Evolutionary conservation across 768 basidiomycete genomes (phyloP).

Genomic region (Boletus huronensis): DNA sequence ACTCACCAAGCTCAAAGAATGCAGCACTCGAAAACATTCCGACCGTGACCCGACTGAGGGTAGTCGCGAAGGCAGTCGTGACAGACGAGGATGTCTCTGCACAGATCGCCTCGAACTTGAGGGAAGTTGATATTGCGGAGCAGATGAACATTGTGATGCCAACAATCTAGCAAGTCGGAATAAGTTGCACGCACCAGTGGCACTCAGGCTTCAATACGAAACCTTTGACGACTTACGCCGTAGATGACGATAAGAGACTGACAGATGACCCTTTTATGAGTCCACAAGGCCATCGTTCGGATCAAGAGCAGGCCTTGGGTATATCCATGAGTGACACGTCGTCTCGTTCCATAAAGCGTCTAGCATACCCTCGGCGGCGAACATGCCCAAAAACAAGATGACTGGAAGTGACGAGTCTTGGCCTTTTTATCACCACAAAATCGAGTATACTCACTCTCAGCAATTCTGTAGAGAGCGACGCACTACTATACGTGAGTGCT

Average conservation of each 20-base stretch:
- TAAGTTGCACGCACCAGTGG: background rate
- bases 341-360: background rate
- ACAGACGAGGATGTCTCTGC: background rate
- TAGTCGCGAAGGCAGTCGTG: background rate
- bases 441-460: slow-evolving; percentile 1
- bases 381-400: slow-evolving; percentile 4
- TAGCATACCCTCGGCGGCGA: slow-evolving; percentile 6
- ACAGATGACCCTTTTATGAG: background rate
- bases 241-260: background rate
- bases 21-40: slow-evolving; percentile 10
- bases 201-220: background rate
- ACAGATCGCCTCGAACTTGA: slow-evolving; percentile 7
- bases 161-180: background rate
- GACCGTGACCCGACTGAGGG: slow-evolving; percentile 5
- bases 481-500: background rate
- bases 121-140: background rate
- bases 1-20: slow-evolving; percentile 12
- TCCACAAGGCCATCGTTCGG: slow-evolving; percentile 10
- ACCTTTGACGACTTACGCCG: background rate
- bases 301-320: slow-evolving; percentile 12
- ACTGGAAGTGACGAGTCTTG: background rate
- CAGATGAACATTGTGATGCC: slow-evolving; percentile 5
- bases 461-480: slow-evolving; percentile 4
- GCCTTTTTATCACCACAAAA: background rate
- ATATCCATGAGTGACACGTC: background rate